phyloP scores from a whole-genome alignment of 257 asterid genomes.

The Ballota nigra region DNA sequence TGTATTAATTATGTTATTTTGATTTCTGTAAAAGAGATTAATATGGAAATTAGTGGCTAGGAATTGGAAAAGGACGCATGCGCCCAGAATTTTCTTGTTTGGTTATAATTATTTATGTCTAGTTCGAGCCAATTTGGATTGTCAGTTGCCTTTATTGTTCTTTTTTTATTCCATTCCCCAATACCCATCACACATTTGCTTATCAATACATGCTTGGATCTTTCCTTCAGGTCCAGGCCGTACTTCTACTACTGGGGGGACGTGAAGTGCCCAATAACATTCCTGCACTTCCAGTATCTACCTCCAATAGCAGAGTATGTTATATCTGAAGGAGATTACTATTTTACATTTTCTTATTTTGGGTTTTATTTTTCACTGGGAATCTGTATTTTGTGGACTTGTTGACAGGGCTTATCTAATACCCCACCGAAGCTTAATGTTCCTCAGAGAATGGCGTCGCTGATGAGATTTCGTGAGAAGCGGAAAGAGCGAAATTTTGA shows the following conservation, averaged over 20 bases:
- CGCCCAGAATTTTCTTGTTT: neutral
- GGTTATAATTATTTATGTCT: neutral
- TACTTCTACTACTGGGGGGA: slow-evolving; percentile 73
- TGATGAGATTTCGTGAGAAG: slow-evolving; percentile 70
- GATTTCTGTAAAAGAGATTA: neutral
- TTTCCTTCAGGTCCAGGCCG: slow-evolving; percentile 71
- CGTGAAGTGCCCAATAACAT: slow-evolving; percentile 57
- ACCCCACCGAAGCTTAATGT: slow-evolving; percentile 58
- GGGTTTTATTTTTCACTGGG: slow-evolving; percentile 1
- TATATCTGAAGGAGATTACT: slow-evolving; percentile 9
- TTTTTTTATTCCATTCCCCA: neutral
- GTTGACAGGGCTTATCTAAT: slow-evolving; percentile 41
- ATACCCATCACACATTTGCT: neutral
- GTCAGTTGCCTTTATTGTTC: neutral
- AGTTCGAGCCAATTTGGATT: neutral
- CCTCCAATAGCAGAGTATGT: slow-evolving; percentile 51
- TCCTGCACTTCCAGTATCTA: slow-evolving; percentile 47
- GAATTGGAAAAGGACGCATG: neutral
- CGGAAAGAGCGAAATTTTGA: slow-evolving; percentile 76
- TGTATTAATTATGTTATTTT: neutral
- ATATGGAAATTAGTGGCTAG: neutral
- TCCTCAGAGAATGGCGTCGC: slow-evolving; percentile 68
- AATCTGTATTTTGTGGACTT: neutral
- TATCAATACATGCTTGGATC: slow-evolving; percentile 11
- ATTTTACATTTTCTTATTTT: neutral